Conservation (phyloP, 306 rosid genomes). For the Crotalaria pallida region DNA sequence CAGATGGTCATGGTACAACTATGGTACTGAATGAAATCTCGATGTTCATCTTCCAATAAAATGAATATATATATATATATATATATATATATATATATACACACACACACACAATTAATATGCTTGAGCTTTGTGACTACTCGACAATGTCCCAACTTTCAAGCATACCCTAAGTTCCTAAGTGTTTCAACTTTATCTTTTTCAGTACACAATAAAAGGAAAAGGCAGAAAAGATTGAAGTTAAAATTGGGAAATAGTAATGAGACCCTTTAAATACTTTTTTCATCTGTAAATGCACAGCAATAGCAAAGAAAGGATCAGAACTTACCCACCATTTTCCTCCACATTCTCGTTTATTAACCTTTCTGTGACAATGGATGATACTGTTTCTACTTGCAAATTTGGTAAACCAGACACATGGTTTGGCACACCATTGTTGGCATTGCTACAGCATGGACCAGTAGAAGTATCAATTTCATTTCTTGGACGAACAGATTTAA, state of each 20-base stretch:
- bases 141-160: not conserved
- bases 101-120: too few relatives aligned
- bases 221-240: not conserved
- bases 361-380: slow-evolving; percentile 30
- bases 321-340: slow-evolving; percentile 53
- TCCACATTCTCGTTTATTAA: slow-evolving; percentile 32
- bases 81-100: too few relatives aligned
- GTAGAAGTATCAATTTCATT: slow-evolving; percentile 32
- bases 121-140: not conserved
- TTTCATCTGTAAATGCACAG: slow-evolving; percentile 7
- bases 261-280: not conserved
- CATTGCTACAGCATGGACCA: slow-evolving; percentile 31
- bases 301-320: slow-evolving; percentile 3
- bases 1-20: not conserved
- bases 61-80: not conserved
- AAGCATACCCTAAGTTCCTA: not conserved
- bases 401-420: slow-evolving; percentile 29
- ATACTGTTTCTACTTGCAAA: slow-evolving; percentile 39
- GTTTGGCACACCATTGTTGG: slow-evolving; percentile 27
- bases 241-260: not conserved
- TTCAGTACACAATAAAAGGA: not conserved
- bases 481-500: slow-evolving; percentile 62
- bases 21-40: not conserved
- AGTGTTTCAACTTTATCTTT: not conserved
- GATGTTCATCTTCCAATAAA: not conserved